Conservation (phyloP, 768 basidiomycete genomes). For the Leucocoprinus leucothites region DNA sequence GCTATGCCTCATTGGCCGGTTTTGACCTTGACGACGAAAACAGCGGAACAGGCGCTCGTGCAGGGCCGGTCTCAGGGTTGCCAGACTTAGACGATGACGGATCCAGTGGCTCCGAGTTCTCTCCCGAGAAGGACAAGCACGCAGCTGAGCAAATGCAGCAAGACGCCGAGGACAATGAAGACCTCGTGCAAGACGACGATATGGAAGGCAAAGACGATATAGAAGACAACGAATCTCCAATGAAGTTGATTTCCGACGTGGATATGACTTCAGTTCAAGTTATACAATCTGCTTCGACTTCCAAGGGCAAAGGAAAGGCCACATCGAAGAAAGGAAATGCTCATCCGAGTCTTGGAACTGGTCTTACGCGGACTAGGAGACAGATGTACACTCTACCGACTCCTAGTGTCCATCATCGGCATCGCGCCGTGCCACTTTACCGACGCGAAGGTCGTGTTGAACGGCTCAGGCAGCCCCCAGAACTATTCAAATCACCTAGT, state of each 20-base stretch:
- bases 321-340: conserved; percentile 18
- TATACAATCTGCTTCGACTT: conserved; percentile 16
- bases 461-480: conserved; percentile 50
- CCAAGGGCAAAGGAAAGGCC: conserved; percentile 27
- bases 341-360: conserved; percentile 10
- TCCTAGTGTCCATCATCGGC: conserved; percentile 70
- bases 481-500: conserved; percentile 42
- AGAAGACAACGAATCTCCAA: conserved; percentile 22
- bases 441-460: conserved; percentile 51
- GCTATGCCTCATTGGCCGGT: conserved; percentile 41
- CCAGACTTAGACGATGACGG: conserved; percentile 33
- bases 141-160: conserved; percentile 22
- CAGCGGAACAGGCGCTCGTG: conserved; percentile 23
- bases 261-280: conserved; percentile 19
- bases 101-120: conserved; percentile 56
- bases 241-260: conserved; percentile 10
- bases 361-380: conserved; percentile 29
- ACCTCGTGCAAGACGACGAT: conserved; percentile 26
- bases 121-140: conserved; percentile 34
- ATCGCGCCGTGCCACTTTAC: conserved; percentile 63
- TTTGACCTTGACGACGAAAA: conserved; percentile 33
- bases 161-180: conserved; percentile 28
- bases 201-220: conserved; percentile 25
- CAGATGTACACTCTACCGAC: conserved; percentile 60
- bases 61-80: conserved; percentile 37